These are phyloP conservation scores for Mortierella sp. DNA, from an alignment of 371 early-diverging fungal genomes.

Conservation along the genomic window DNA sequence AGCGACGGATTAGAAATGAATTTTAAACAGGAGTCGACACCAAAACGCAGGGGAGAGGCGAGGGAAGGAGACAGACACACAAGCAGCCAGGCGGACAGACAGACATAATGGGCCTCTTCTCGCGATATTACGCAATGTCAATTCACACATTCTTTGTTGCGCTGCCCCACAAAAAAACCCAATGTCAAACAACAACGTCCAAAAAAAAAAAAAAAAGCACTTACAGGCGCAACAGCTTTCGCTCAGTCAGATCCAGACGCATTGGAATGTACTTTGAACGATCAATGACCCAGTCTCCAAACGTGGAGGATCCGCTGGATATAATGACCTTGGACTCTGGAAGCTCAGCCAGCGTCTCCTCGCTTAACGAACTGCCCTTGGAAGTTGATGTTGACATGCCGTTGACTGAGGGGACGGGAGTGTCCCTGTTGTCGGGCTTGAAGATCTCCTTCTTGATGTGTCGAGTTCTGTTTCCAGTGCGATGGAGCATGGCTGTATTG, in stretches of 20 bases:
- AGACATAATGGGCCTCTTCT: not conserved
- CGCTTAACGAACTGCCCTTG: constrained; percentile 48
- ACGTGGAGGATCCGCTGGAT: constrained; percentile 59
- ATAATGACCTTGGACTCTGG: constrained; percentile 59
- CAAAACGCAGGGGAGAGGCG: not conserved
- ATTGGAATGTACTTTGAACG: constrained; percentile 94
- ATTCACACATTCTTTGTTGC: constrained; percentile 10
- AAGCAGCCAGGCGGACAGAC: not conserved
- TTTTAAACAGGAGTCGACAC: constrained; percentile 13
- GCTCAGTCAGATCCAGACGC: constrained; percentile 87
- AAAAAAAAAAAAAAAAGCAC: constrained; percentile 28
- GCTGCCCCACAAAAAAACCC: not conserved
- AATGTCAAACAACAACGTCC: not conserved
- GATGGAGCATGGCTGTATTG: constrained; percentile 79
- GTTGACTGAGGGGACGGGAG: constrained; percentile 21
- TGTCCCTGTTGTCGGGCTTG: constrained; percentile 29
- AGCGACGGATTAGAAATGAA: constrained; percentile 7
- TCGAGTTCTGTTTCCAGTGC: constrained; percentile 83
- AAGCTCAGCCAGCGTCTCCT: constrained; percentile 41
- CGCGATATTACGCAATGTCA: constrained; percentile 5
- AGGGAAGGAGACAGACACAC: not conserved
- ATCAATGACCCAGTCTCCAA: constrained; percentile 84
- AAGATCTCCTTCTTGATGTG: constrained; percentile 67
- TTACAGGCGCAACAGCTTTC: constrained; percentile 89
- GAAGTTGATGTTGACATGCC: constrained; percentile 35